phyloP scores from a whole-genome alignment of 306 rosid species.

The Cicer bijugum region DNA sequence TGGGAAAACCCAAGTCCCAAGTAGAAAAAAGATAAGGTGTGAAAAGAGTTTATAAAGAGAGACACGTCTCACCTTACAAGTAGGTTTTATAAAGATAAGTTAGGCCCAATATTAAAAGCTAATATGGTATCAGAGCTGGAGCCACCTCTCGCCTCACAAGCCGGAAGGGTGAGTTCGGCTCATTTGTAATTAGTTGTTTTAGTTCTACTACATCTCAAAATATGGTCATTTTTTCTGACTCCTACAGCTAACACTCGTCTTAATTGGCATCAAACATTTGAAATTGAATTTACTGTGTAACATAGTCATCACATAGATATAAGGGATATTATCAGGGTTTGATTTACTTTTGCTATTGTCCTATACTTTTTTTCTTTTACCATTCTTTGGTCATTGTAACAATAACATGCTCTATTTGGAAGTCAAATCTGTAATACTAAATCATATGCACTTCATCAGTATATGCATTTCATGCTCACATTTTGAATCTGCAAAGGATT shows the following conservation, averaged over 20 bases:
- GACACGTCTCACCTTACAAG: no score
- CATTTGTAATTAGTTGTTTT: neutral
- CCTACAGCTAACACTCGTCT: conserved; percentile 1
- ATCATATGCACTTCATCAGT: neutral
- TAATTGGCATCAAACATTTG: neutral
- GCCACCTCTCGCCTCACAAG: no score
- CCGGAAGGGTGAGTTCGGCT: no score
- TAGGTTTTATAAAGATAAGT: no score
- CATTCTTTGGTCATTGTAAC: conserved; percentile 9
- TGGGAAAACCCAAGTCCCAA: no score
- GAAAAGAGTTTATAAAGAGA: no score
- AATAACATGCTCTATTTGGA: conserved; percentile 31
- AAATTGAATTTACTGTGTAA: conserved; percentile 10
- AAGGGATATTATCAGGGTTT: conserved; percentile 11
- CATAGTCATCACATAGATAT: conserved; percentile 23
- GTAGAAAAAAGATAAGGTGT: no score
- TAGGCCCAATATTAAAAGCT: no score
- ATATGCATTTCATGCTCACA: neutral
- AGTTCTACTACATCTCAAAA: neutral
- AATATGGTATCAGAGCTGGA: no score
- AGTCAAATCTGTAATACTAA: conserved; percentile 7
- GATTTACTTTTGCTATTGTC: conserved; percentile 21
- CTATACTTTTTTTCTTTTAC: neutral
- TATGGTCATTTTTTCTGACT: conserved; percentile 11
- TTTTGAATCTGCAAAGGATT: conserved; percentile 5